phyloP scores from a whole-genome alignment of 2,329 filamentous ascomycete genomes.

The Aspergillus transmontanensis region DNA sequence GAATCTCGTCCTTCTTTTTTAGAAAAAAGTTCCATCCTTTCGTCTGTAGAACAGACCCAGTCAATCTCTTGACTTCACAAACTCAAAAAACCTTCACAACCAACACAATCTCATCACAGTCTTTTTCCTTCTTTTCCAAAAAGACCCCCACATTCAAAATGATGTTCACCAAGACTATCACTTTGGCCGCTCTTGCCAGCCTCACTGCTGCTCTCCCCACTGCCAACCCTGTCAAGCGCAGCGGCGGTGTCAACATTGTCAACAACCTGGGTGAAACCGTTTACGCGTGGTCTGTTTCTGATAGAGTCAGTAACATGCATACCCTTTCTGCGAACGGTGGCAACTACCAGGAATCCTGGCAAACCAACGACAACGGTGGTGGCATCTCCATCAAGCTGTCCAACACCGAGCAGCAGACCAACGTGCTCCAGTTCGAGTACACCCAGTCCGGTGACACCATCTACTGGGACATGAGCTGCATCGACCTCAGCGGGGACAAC shows the following conservation, averaged over 20 bases:
- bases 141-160: constrained; percentile 24
- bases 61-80: background rate
- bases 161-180: constrained; percentile 42
- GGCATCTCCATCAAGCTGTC: constrained; percentile 48
- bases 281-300: constrained; percentile 46
- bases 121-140: background rate
- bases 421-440: constrained; percentile 48
- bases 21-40: background rate
- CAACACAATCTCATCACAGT: background rate
- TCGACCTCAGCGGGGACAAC: constrained; percentile 33
- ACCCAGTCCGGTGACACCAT: constrained; percentile 32
- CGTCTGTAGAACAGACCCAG: background rate
- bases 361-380: constrained; percentile 40
- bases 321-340: constrained; percentile 37
- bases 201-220: constrained; percentile 35
- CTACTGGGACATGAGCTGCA: constrained; percentile 42
- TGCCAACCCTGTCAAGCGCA: constrained; percentile 27
- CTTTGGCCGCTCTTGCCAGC: constrained; percentile 35
- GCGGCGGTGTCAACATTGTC: constrained; percentile 35
- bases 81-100: background rate
- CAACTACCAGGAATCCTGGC: constrained; percentile 38
- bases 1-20: constrained; percentile 8
- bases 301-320: constrained; percentile 37
- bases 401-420: constrained; percentile 29
- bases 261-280: constrained; percentile 41